Base-by-base conservation (phyloP, 331 rosid species). In the Rosa hybrid region DNA sequence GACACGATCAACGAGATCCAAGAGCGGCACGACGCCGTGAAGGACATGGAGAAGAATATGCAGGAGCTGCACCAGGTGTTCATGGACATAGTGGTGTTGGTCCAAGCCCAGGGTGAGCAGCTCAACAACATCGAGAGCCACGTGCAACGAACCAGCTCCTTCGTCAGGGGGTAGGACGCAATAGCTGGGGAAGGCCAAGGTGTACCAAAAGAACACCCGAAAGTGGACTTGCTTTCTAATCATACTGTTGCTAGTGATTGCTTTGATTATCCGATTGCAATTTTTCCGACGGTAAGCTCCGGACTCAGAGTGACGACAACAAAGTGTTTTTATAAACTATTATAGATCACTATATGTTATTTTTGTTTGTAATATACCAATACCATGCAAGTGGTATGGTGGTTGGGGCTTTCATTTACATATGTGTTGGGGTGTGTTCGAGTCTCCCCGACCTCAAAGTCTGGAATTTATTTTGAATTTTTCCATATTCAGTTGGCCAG, bases 41-140 rank as follows among this genome's bases (percentile, higher is more conserved):
- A 87, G 59, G 98, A 91, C 59, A 89, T 94, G 70, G 97, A 91
- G 82, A 87, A 88, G 80, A 86, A 87, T 69, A 92, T 91, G 12
- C 83, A 86, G 54, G 98, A 92, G 83, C 86, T 94, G 11, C 98
- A 94, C 86, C 98, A 94, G 57, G 98, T 92, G 51, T 94, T 94
- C 80, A 4, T 94, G 79, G 98, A 94, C 90, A 94, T 91, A 96
- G 86, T 94, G 0, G 97, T 90, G 5, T 67, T 94, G 83, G 98
- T 94, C 30, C 88, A 94, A 16, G 81, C 94, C 0, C 96, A 94
- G 72, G 98, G 97, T 0, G 92, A 90, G 62, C 94, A 90, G 44
- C 23, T 91, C 6, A 91, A 94, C 57, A 92, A 91, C 83, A 91
- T 94, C 0, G 98, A 90, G 75, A 89, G 87, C 94, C 94, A 94